Evolutionary conservation across 331 rosid species (phyloP), one percentile per base, ranked within the genome.

Genomic region (Phaseolus coccineus): DNA sequence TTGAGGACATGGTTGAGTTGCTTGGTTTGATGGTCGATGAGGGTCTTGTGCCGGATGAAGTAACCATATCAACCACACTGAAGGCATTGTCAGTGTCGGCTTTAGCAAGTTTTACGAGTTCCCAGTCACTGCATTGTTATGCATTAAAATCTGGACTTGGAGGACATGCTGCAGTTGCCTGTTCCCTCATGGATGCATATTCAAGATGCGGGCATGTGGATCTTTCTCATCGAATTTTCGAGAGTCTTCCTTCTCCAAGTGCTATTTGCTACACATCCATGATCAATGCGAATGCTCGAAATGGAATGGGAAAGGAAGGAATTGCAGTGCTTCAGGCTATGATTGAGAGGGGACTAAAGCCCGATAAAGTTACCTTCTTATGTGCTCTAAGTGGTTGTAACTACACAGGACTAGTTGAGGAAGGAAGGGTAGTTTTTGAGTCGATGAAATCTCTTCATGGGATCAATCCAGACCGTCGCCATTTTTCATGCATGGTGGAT

Each of bases 401-500:
- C 81, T 92, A 91, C 74, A 83, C 90, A 0, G 99, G 97, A 50
- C 71, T 95, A 55, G 83, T 93, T 31, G 78, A 83, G 53, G 93
- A 95, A 83, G 97, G 94, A 79, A 90, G 84, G 80, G 24, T 77
- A 22, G 47, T 95, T 39, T 89, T 93, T 46, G 85, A 93, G 47
- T 78, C 87, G 10, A 90, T 95, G 98, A 75, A 84, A 83, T 81
- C 81, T n/a, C 78, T 63, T 39, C 72, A 85, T 58, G 88, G 85
- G 65, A 74, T 95, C 64, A 55, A 74, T 48, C 97, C 94, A 12
- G 91, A 87, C 74, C 78, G 87, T 67, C 86, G 81, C 71, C 99
- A 90, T 77, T 88, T 86, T 87, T 88, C 99, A 10, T 92, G 97
- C 72, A 87, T 91, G 91, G 86, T 93, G 55, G 98, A 93, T 91